phyloP scores from a whole-genome alignment of 805 yeast species.

The Starmera amethionina region DNA sequence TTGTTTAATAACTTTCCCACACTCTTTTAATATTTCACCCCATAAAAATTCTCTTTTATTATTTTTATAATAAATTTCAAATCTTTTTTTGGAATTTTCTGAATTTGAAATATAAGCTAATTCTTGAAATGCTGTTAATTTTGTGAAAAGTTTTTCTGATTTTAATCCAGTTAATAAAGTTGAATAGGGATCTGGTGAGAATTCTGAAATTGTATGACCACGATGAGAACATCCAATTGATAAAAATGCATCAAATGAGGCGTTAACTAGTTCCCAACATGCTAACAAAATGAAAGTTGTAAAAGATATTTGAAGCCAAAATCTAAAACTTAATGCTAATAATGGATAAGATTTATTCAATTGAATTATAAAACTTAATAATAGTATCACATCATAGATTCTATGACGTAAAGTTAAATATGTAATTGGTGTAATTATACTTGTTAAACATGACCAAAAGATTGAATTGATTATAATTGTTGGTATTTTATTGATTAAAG shows the following conservation, averaged over 20 bases:
- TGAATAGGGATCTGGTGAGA: constrained; percentile 50
- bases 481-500: constrained; percentile 18
- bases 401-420: constrained; percentile 31
- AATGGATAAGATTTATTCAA: constrained; percentile 33
- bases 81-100: constrained; percentile 35
- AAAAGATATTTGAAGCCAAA: constrained; percentile 21
- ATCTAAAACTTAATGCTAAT: constrained; percentile 21
- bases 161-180: constrained; percentile 57
- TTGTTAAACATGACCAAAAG: constrained; percentile 20
- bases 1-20: constrained; percentile 42
- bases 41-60: constrained; percentile 39
- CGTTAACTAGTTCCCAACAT: constrained; percentile 47
- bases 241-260: constrained; percentile 53
- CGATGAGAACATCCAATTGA: constrained; percentile 66
- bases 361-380: constrained; percentile 22
- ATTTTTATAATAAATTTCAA: constrained; percentile 42
- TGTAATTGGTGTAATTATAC: constrained; percentile 26
- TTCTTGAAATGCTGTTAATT: constrained; percentile 68
- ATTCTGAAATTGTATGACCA: constrained; percentile 47
- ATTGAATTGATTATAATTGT: constrained; percentile 29
- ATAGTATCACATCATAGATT: constrained; percentile 29
- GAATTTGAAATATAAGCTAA: constrained; percentile 53
- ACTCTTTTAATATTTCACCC: constrained; percentile 52
- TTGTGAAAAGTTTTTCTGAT: constrained; percentile 38
- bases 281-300: constrained; percentile 27